Evolutionary conservation across 192 early-diverging fungal species (phyloP), one percentile per base, ranked within the genome.

Genomic region (Entomortierella parvispora): DNA sequence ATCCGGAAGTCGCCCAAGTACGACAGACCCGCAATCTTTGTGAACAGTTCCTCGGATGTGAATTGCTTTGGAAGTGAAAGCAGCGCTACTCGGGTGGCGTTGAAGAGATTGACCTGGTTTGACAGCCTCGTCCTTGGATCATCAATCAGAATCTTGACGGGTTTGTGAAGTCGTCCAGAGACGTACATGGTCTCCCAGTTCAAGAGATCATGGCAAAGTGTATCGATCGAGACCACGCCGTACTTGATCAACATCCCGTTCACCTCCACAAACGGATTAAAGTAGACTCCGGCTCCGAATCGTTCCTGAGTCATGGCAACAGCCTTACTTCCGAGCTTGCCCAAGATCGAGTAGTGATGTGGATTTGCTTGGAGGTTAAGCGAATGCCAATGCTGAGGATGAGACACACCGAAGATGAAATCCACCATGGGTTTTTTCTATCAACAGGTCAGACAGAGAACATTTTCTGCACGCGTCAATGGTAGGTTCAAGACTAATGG

Each of bases 101-200:
- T 90, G 29, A 90, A 88, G 31, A 97, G 84, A 69, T 99, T 99
- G 63, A 90, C 88, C 58, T 95, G 92, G 68, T 93, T 90, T 0
- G 91, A 90, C 6, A 94, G 79, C 29, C 83, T 82, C 3, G 95
- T 87, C 34, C 91, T 78, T 44, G 93, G 87, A 74, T 95, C 92
- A 49, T 92, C 89, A 43, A 89, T 76, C 44, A 96, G 72, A 20
- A 93, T 89, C 59, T 90, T 92, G n/a, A 92, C 83, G 10, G 98
- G 98, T 69, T 99, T 99, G 61, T 99, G 97, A 87, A 99, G 89
- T 48, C 98, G 89, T 2, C 98, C 98, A 5, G 98, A 95, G 7
- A 99, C 66, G 79, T 99, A 99, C 60, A 99, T 81, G 3, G 93
- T 92, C 54, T 96, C 93, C 98, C 98, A 99, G 81, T 98, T 91